Percentiles rank a stretch among this genome's conserved stretches.
phyloP scores from a whole-genome alignment of 345 rosid species.

The Eucalyptus erythrocorys region DNA sequence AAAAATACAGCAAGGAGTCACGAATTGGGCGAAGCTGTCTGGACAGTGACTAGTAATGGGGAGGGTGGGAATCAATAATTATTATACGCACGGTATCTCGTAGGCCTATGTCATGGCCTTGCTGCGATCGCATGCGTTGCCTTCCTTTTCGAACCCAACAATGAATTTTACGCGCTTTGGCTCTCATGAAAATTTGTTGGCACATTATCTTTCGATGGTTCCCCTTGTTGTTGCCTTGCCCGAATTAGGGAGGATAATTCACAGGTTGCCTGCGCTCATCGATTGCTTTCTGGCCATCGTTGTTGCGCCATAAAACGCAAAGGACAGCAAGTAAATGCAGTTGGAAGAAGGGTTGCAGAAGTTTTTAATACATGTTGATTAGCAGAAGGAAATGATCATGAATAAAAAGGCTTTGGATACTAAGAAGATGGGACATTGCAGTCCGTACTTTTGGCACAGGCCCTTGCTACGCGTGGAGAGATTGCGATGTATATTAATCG shows the following conservation, averaged over 20 bases:
- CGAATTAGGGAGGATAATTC: neutral
- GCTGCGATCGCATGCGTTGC: neutral
- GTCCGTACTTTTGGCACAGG: neutral
- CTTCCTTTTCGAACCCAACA: neutral
- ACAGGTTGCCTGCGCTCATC: neutral
- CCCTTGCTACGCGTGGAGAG: neutral
- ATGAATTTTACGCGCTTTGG: neutral
- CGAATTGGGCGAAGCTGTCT: neutral
- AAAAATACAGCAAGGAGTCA: neutral
- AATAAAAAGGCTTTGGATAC: neutral
- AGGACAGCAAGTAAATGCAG: neutral
- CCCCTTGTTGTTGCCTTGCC: neutral
- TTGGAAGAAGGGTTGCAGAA: neutral
- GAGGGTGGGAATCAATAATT: neutral
- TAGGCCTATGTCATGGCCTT: neutral
- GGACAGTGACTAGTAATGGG: neutral
- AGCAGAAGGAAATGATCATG: neutral
- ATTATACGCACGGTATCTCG: neutral
- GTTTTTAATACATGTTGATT: neutral
- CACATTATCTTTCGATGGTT: neutral
- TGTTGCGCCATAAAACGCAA: neutral
- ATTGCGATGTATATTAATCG: neutral
- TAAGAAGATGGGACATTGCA: neutral
- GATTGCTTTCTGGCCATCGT: neutral
- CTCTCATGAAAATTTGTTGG: neutral